A percentile compares a stretch with the other conserved stretches of the same genome.
Conservation (phyloP, 768 basidiomycete genomes). For the Boletus rex-veris region DNA sequence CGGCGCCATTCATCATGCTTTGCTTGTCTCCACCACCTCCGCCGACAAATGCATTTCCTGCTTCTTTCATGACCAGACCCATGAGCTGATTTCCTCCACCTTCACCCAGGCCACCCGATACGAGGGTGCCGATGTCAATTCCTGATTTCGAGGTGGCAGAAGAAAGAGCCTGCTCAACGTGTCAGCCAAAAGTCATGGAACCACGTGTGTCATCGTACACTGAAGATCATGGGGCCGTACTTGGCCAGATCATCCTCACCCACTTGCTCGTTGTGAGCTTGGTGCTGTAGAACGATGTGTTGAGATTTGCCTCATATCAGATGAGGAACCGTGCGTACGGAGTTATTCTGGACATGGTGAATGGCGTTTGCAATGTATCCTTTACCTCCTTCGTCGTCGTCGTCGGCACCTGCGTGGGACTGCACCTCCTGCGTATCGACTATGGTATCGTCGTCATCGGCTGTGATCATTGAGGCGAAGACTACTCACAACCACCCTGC, state of each 20-base stretch:
- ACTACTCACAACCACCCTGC: slow-evolving; percentile 25
- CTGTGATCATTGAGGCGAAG: slow-evolving; percentile 6
- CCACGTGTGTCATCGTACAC: slow-evolving; percentile 1
- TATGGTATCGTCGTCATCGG: slow-evolving; percentile 24
- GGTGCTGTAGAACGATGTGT: slow-evolving; percentile 4
- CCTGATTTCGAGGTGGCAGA: slow-evolving; percentile 29
- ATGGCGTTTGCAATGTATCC: slow-evolving; percentile 17
- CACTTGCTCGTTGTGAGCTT: slow-evolving; percentile 16
- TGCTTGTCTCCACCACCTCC: slow-evolving; percentile 66
- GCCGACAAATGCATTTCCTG: slow-evolving; percentile 66
- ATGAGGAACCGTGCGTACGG: slow-evolving; percentile 5
- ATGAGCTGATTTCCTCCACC: slow-evolving; percentile 62
- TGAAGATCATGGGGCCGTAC: slow-evolving; percentile 21
- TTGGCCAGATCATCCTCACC: slow-evolving; percentile 4
- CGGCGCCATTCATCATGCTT: slow-evolving; percentile 81
- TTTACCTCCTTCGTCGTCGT: slow-evolving; percentile 1
- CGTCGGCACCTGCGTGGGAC: slow-evolving; percentile 38
- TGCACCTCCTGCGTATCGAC: slow-evolving; percentile 66
- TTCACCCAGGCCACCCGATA: slow-evolving; percentile 38
- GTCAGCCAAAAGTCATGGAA: slow-evolving; percentile 4
- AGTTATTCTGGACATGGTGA: slow-evolving; percentile 21
- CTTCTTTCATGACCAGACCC: slow-evolving; percentile 84
- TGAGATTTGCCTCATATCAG: not conserved
- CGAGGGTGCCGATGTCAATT: slow-evolving; percentile 22
- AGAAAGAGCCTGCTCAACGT: slow-evolving; percentile 17